Evolutionary conservation across 192 early-diverging fungal species (phyloP), one percentile per base, ranked within the genome.

Genomic region (Entomortierella chlamydospora): DNA sequence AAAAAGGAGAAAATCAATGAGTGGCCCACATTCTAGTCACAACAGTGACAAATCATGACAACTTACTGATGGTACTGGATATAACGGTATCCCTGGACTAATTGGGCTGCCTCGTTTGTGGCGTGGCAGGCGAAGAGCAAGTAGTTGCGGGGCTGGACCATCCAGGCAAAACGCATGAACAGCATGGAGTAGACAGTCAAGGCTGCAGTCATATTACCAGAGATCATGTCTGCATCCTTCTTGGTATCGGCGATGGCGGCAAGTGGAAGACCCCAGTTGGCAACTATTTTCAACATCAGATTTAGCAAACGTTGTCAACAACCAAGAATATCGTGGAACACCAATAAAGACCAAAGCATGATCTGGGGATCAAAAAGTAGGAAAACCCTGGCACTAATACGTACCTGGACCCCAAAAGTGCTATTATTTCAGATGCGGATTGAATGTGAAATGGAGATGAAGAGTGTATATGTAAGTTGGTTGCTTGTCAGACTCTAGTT

Each of bases 141-240:
- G 70, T 92, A 90, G 86, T 99, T 99, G 49, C 90, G 65, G 2
- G 97, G 97, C 61, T 90, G 87, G 20, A 99, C 97, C 85, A 91
- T 90, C 88, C 92, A 93, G 3, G 97, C 95, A 70, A 99, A 99
- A 30, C 95, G 91, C 95, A 97, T 97, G 74, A 99, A 99, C 63
- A 97, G 80, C 30, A 86, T 72, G 37, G 96, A 97, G 83, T 98
- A 99, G 18, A 99, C 63, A 17, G 89, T 88, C 70, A 99, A 81
- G 0, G 95, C 95, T 20, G 73, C 68, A 34, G 97, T 99, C 97
- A 99, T 99, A 64, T 95, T 98, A 56, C 94, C 93, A 31, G 90
- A 92, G 78, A 99, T 99, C 72, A 93, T 83, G 64, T 95, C 95
- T 11, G 96, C 94, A 59, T 93, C 93, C 80, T 96, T 95, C 63